phyloP scores from a whole-genome alignment of 2,329 filamentous ascomycete species.

The Arthrobotrys megalospora region DNA sequence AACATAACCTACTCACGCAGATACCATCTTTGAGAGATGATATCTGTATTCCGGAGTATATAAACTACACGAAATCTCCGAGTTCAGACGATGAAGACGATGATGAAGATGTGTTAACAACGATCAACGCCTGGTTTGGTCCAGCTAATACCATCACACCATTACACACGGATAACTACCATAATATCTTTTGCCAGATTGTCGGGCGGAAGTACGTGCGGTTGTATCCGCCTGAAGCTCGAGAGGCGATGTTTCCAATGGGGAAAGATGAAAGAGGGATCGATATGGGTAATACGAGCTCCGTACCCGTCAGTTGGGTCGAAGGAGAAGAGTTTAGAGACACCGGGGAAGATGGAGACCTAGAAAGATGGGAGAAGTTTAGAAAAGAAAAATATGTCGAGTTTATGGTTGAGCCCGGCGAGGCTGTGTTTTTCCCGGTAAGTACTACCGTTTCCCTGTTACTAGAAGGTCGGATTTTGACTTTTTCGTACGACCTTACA shows the following conservation, averaged over 20 bases:
- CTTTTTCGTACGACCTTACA: slow-evolving; percentile 3
- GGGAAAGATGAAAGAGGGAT: slow-evolving; percentile 77
- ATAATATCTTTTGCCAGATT: slow-evolving; percentile 91
- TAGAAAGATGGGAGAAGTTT: slow-evolving; percentile 71
- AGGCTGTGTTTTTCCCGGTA: slow-evolving; percentile 88
- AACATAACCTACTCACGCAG: slow-evolving; percentile 88
- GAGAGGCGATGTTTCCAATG: slow-evolving; percentile 74
- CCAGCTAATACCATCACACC: slow-evolving; percentile 90
- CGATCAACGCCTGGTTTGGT: slow-evolving; percentile 91
- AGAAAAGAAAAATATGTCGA: slow-evolving; percentile 78
- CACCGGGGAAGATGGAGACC: slow-evolving; percentile 59
- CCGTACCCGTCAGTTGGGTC: slow-evolving; percentile 80
- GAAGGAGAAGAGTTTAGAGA: slow-evolving; percentile 70
- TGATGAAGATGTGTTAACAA: slow-evolving; percentile 72
- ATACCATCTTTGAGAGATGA: slow-evolving; percentile 83
- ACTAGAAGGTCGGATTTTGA: neutral
- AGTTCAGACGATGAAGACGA: slow-evolving; percentile 65
- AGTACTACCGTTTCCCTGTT: slow-evolving; percentile 21
- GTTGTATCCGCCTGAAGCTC: slow-evolving; percentile 80
- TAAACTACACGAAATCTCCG: slow-evolving; percentile 53
- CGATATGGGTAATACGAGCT: slow-evolving; percentile 92
- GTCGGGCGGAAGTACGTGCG: slow-evolving; percentile 93
- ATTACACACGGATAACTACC: slow-evolving; percentile 92
- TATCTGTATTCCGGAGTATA: slow-evolving; percentile 83
- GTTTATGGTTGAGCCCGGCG: slow-evolving; percentile 82